These are phyloP conservation scores for Tetramitus jugosus DNA, from an alignment of 208 protist species.

Conservation along the genomic window DNA sequence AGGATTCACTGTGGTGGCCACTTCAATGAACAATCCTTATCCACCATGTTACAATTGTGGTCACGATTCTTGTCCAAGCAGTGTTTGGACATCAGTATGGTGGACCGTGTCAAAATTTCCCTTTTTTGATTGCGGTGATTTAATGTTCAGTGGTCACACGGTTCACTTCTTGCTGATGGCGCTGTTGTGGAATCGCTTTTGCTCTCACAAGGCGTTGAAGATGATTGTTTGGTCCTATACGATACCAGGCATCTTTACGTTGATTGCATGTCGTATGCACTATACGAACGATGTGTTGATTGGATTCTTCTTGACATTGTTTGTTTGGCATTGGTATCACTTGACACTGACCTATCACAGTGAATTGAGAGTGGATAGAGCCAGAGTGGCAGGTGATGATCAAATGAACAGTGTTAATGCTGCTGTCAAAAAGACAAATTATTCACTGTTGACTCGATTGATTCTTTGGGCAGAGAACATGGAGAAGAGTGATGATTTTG, in stretches of 20 bases:
- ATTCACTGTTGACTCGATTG: too few relatives aligned
- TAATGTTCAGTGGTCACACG: background rate
- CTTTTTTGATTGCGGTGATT: background rate
- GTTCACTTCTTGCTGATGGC: background rate
- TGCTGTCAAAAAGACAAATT: too few relatives aligned
- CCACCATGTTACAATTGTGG: background rate
- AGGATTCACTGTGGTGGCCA: background rate
- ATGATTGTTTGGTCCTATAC: background rate
- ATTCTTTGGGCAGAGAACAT: too few relatives aligned
- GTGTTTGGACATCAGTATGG: background rate
- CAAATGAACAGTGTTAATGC: too few relatives aligned
- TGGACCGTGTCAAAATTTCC: background rate
- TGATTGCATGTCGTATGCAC: background rate
- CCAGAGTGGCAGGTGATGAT: too few relatives aligned
- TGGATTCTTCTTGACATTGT: background rate
- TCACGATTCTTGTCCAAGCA: background rate
- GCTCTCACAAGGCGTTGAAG: too few relatives aligned
- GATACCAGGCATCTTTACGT: background rate
- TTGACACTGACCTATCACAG: too few relatives aligned
- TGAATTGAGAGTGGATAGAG: too few relatives aligned
- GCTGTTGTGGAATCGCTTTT: background rate
- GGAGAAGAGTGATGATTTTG: too few relatives aligned
- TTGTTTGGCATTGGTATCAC: background rate
- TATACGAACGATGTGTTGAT: background rate
- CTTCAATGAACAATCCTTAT: background rate